phyloP scores from a whole-genome alignment of 805 yeast genomes.

The Metschnikowia henanensis region DNA sequence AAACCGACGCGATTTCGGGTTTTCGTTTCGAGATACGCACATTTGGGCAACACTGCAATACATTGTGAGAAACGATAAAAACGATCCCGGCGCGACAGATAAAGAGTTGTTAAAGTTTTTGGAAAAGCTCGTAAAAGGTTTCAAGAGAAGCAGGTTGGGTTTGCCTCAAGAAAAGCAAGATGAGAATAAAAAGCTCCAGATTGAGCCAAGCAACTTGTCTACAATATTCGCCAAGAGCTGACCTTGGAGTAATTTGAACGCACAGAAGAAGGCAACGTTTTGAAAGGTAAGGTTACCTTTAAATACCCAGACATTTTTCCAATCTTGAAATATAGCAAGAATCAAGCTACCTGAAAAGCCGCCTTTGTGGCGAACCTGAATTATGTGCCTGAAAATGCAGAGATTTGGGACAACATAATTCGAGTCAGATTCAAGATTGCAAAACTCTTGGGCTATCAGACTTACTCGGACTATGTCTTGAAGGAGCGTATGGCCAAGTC shows the following conservation, averaged over 20 bases:
- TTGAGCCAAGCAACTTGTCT: slow-evolving; percentile 56
- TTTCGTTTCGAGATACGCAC: no score
- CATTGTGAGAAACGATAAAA: no score
- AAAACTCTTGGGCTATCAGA: slow-evolving; percentile 59
- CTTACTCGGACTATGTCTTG: slow-evolving; percentile 67
- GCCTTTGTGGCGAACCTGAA: slow-evolving; percentile 56
- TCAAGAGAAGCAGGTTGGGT: slow-evolving; percentile 68
- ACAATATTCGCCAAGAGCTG: slow-evolving; percentile 57
- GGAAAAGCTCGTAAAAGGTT: slow-evolving; percentile 55
- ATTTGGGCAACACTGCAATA: no score
- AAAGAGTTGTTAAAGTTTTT: slow-evolving; percentile 58
- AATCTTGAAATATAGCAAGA: slow-evolving; percentile 68
- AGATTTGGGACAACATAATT: slow-evolving; percentile 58
- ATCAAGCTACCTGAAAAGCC: slow-evolving; percentile 60
- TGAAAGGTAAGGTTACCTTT: slow-evolving; percentile 62
- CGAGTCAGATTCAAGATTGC: slow-evolving; percentile 64
- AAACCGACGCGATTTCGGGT: no score
- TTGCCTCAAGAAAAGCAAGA: slow-evolving; percentile 55
- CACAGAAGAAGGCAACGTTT: slow-evolving; percentile 41
- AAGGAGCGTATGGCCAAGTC: slow-evolving; percentile 82
- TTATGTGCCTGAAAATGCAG: slow-evolving; percentile 61
- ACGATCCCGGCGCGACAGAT: slow-evolving; percentile 29
- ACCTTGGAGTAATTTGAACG: slow-evolving; percentile 58
- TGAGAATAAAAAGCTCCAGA: slow-evolving; percentile 56
- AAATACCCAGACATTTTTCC: slow-evolving; percentile 82